Evolutionary conservation across 2,329 filamentous ascomycete species (phyloP).

Genomic region (Ophiostoma triangulosporum): DNA sequence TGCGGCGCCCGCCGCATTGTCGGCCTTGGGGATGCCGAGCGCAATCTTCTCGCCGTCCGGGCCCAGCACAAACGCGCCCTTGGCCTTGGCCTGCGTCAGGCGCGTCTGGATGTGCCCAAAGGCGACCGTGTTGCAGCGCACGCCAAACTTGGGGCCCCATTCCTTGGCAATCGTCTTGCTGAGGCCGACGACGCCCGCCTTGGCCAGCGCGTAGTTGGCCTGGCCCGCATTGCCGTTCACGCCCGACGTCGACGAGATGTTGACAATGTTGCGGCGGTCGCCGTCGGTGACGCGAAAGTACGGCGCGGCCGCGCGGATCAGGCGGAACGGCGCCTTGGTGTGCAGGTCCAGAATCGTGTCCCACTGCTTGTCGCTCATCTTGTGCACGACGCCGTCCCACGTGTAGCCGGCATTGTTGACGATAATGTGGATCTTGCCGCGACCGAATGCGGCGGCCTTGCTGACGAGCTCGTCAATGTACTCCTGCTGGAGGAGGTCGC

Average conservation of each 20-base stretch:
- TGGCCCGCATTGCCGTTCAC: constrained; percentile 84
- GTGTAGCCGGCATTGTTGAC: constrained; percentile 90
- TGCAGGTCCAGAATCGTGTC: constrained; percentile 76
- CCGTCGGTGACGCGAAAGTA: constrained; percentile 82
- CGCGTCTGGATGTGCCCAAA: constrained; percentile 74
- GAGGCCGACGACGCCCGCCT: constrained; percentile 69
- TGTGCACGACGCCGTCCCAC: constrained; percentile 87
- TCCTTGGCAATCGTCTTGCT: constrained; percentile 87
- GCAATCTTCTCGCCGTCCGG: constrained; percentile 64
- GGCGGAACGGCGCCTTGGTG: constrained; percentile 73
- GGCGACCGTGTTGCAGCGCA: constrained; percentile 69
- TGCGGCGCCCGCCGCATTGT: constrained; percentile 24
- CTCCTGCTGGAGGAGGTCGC: constrained; percentile 58
- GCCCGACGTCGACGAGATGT: constrained; percentile 71
- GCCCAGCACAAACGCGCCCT: constrained; percentile 63
- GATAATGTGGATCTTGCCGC: constrained; percentile 79
- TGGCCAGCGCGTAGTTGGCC: constrained; percentile 75
- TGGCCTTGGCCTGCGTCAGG: constrained; percentile 73
- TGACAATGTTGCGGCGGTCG: constrained; percentile 65
- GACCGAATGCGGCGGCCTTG: constrained; percentile 64
- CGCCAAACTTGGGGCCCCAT: constrained; percentile 75
- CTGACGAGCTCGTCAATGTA: constrained; percentile 63
- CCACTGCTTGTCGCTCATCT: constrained; percentile 87
- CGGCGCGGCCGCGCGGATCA: constrained; percentile 65
- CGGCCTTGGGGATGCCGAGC: constrained; percentile 58